These are phyloP conservation scores for Fusarium buharicum DNA, from an alignment of 2,329 filamentous ascomycete species.

Conservation along the genomic window DNA sequence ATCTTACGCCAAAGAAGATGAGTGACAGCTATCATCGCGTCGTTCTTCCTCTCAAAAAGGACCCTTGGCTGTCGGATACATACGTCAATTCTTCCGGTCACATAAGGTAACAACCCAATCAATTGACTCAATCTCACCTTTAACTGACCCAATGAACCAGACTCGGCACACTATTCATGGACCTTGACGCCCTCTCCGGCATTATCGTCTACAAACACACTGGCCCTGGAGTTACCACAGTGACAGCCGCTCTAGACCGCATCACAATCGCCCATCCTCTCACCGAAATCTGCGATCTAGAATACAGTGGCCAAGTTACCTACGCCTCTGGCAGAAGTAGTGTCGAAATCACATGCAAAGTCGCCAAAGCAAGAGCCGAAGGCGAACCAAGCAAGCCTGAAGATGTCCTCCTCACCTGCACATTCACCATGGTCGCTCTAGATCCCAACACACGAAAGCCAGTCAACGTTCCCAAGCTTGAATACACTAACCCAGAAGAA, in stretches of 20 bases:
- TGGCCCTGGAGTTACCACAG: slow-evolving; percentile 64
- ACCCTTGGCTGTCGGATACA: slow-evolving; percentile 80
- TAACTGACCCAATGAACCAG: slow-evolving; percentile 7
- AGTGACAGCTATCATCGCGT: slow-evolving; percentile 48
- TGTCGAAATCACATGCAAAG: slow-evolving; percentile 78
- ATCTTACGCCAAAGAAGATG: slow-evolving; percentile 46
- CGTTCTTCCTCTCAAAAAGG: slow-evolving; percentile 72
- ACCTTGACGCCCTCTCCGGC: slow-evolving; percentile 80
- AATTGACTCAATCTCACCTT: too few species aligned
- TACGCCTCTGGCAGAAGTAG: slow-evolving; percentile 79
- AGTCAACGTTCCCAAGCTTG: slow-evolving; percentile 41
- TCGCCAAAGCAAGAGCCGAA: slow-evolving; percentile 71
- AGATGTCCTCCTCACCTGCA: slow-evolving; percentile 58
- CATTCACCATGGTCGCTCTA: slow-evolving; percentile 48
- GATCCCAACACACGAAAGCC: slow-evolving; percentile 46
- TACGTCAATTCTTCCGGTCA: slow-evolving; percentile 82
- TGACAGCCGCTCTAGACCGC: slow-evolving; percentile 61
- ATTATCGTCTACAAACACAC: slow-evolving; percentile 78
- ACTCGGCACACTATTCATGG: slow-evolving; percentile 80
- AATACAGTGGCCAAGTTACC: slow-evolving; percentile 70
- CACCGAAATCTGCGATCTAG: slow-evolving; percentile 80
- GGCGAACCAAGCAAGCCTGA: slow-evolving; percentile 62
- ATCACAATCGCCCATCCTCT: slow-evolving; percentile 73
- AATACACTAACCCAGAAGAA: slow-evolving; percentile 44
- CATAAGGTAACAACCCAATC: slow-evolving; percentile 58